Conservation (phyloP, 2,329 filamentous ascomycete genomes). For the Paraphoma chrysanthemicola region DNA sequence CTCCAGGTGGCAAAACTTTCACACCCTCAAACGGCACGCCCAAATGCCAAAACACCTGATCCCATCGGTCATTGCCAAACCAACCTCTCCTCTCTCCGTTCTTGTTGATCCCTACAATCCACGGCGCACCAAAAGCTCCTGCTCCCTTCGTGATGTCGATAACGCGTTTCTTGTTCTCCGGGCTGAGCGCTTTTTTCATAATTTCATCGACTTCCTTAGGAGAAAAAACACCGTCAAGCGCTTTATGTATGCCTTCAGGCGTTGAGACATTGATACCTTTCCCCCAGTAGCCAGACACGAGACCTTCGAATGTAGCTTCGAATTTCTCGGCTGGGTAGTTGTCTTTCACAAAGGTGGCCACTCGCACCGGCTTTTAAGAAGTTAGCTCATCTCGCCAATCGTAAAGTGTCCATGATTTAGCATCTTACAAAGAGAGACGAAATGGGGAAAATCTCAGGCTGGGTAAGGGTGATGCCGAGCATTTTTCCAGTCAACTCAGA, state of each 20-base stretch:
- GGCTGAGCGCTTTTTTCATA: conserved; percentile 10
- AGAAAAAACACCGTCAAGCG: neutral
- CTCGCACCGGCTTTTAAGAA: conserved; percentile 4
- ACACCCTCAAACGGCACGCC: neutral
- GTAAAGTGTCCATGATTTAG: no score
- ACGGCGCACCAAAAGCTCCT: conserved; percentile 12
- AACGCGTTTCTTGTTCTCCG: conserved; percentile 16
- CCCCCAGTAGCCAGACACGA: conserved; percentile 10
- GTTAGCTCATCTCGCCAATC: no score
- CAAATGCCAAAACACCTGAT: neutral
- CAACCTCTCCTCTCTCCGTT: neutral
- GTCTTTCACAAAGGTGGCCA: conserved; percentile 13
- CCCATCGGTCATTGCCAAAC: neutral
- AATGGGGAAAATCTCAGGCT: neutral
- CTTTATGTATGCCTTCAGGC: conserved; percentile 1
- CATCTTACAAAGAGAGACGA: neutral
- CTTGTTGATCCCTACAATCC: neutral
- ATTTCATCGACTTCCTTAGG: conserved; percentile 8
- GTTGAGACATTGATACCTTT: conserved; percentile 13
- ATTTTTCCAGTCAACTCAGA: neutral
- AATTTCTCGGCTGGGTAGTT: conserved; percentile 13
- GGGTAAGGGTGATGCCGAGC: neutral
- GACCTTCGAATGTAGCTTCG: conserved; percentile 9
- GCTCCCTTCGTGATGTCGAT: conserved; percentile 10
- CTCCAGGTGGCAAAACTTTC: neutral